Base-by-base conservation (phyloP, 495 filamentous ascomycete genomes). In the Neurospora terricola region DNA sequence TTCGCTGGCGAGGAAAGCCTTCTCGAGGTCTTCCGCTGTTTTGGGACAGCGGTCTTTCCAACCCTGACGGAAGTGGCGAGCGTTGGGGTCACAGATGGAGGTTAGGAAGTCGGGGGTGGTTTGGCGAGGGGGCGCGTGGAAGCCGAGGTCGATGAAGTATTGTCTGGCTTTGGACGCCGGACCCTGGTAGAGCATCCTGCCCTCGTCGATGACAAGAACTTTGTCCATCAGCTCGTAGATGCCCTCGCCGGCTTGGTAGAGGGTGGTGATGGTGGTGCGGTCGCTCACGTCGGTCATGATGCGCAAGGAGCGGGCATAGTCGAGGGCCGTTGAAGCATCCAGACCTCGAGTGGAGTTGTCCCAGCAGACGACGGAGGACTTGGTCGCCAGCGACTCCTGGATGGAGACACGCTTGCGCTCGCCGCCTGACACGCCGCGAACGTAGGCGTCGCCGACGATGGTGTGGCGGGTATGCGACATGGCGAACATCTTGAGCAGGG, bases 221-320 rank as follows among this genome's bases (percentile, higher is more conserved):
- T 91, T 91, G 78, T 92, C 89, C 90, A 95, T 92, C 4, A 92
- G 83, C 76, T 94, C 87, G 78, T 93, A 95, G 75, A 94, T 94
- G 40, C 88, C 91, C 78, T 96, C 90, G 70, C 93, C 91, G 2
- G 92, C 92, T 78, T 96, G 93, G 81, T 96, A 96, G 2, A 96
- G 83, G 2, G 93, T 95, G 27, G 93, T 93, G 39, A 97, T 85
- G 1, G 92, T 94, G 6, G 93, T 96, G 14, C 90, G 88, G 76
- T 93, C 88, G 77, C 87, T 91, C 72, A 96, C 88, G 73, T 94
- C 92, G 27, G 94, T 95, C 88, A 96, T 93, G 75, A 93, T 90
- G 14, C 92, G 88, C 40, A 95, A 81, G 0, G 90, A 91, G 73
- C 89, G 91, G 23, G 91, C 91, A 75, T 92, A 95, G 78, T 95